Evolutionary conservation across 345 rosid species (phyloP).

Genomic region (Sisymbrium altissimum): DNA sequence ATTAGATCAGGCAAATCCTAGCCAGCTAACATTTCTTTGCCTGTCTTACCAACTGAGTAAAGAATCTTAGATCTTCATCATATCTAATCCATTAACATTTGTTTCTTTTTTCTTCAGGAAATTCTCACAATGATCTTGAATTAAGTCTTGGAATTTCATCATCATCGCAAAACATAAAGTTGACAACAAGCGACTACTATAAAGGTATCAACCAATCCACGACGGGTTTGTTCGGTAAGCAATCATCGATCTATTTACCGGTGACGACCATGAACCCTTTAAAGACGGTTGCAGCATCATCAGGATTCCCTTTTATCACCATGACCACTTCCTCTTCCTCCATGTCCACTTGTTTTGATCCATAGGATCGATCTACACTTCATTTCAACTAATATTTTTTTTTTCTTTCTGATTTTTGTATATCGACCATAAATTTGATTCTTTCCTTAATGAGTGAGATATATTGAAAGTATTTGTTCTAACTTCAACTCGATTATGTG

Average conservation of each 20-base stretch:
- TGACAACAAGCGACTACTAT: slow-evolving; percentile 30
- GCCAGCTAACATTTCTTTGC: not conserved
- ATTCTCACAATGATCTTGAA: slow-evolving; percentile 49
- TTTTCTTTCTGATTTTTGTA: slow-evolving; percentile 10
- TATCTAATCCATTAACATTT: not conserved
- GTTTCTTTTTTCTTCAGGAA: not conserved
- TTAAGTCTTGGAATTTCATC: slow-evolving; percentile 64
- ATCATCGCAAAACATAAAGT: slow-evolving; percentile 41
- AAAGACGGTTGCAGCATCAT: slow-evolving; percentile 90
- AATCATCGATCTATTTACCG: slow-evolving; percentile 25
- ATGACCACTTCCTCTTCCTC: slow-evolving; percentile 44
- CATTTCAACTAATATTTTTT: not conserved
- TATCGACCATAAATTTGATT: slow-evolving; percentile 23
- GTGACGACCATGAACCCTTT: slow-evolving; percentile 32
- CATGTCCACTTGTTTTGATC: slow-evolving; percentile 24
- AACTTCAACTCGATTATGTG: not conserved
- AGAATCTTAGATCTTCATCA: not conserved
- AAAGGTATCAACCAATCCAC: slow-evolving; percentile 25
- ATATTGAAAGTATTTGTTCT: slow-evolving; percentile 16
- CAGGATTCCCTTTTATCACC: slow-evolving; percentile 81
- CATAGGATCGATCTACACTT: slow-evolving; percentile 13
- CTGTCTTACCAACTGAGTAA: not conserved
- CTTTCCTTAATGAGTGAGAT: slow-evolving; percentile 25
- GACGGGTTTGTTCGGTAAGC: slow-evolving; percentile 26
- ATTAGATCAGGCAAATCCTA: slow-evolving; percentile 9